Conservation (phyloP, 1,139 yeast species). For the Wickerhamiella infanticola region DNA sequence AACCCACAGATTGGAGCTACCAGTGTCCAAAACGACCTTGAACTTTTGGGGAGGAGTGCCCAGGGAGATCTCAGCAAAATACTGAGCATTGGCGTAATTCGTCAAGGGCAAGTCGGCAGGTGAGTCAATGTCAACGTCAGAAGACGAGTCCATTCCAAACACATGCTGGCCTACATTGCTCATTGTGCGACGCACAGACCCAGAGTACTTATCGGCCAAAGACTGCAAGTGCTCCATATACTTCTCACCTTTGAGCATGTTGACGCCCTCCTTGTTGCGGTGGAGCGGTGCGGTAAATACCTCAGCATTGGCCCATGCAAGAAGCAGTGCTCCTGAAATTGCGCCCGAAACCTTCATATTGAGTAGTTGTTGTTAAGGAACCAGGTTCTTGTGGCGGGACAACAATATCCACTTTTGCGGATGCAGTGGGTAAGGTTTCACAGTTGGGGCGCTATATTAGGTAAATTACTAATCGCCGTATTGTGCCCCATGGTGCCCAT, state of each 20-base stretch:
- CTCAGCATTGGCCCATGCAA: neutral
- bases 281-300: neutral
- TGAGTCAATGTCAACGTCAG: constrained; percentile 28
- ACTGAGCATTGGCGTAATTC: constrained; percentile 89
- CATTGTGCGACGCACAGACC: constrained; percentile 2
- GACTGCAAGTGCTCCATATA: constrained; percentile 6
- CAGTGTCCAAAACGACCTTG: constrained; percentile 71
- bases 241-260: constrained; percentile 6
- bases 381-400: neutral
- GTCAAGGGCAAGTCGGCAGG: constrained; percentile 65
- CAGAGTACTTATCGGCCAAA: constrained; percentile 7
- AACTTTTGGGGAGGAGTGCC: constrained; percentile 91
- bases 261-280: constrained; percentile 3
- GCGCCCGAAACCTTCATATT: neutral
- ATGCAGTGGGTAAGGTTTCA: too few species aligned
- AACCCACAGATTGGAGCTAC: constrained; percentile 93
- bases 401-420: too few species aligned
- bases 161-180: constrained; percentile 5
- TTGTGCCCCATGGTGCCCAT: too few species aligned
- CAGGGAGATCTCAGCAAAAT: constrained; percentile 71
- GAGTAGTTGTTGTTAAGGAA: neutral
- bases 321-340: neutral
- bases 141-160: constrained; percentile 1
- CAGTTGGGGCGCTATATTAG: too few species aligned
- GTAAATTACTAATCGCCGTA: too few species aligned